These are phyloP conservation scores for Neurospora intermedia DNA, from an alignment of 495 filamentous ascomycete species.

Conservation along the genomic window DNA sequence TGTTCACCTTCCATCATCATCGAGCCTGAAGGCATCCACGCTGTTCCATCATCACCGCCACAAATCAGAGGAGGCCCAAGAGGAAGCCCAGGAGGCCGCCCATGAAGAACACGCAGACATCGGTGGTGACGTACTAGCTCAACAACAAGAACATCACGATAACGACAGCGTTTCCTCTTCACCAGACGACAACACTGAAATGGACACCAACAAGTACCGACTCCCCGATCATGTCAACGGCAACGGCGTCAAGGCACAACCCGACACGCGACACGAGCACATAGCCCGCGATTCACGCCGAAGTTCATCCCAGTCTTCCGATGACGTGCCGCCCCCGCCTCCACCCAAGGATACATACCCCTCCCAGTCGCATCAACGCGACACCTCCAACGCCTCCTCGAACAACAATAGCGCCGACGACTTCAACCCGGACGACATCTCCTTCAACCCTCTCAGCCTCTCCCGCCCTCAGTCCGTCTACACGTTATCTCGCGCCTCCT, in stretches of 20 bases:
- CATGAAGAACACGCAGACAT: background rate
- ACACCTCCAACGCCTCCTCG: conserved; percentile 10
- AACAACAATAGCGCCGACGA: conserved; percentile 10
- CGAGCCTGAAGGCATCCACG: conserved; percentile 23
- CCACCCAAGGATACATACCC: conserved; percentile 37
- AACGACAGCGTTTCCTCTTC: background rate
- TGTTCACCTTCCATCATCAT: conserved; percentile 27
- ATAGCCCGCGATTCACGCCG: conserved; percentile 32
- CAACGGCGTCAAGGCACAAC: conserved; percentile 48
- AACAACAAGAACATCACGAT: background rate
- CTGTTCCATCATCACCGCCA: conserved; percentile 14
- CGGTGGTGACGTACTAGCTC: background rate
- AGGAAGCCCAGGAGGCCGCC: conserved; percentile 8
- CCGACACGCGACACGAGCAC: conserved; percentile 40
- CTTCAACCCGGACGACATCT: conserved; percentile 31
- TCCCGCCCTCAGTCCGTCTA: conserved; percentile 70
- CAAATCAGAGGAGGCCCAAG: conserved; percentile 9
- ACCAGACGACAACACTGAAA: conserved; percentile 31
- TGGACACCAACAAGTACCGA: conserved; percentile 56
- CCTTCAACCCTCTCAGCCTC: conserved; percentile 44
- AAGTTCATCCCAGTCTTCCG: conserved; percentile 21
- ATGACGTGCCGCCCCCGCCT: conserved; percentile 24
- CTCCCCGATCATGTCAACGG: conserved; percentile 51
- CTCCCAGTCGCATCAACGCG: conserved; percentile 7
- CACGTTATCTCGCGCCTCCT: conserved; percentile 79